A percentile compares a stretch with the other conserved stretches of the same genome.
These are phyloP conservation scores for Fusarium nisikadoi DNA, from an alignment of 2,329 filamentous ascomycete genomes.

Conservation along the genomic window DNA sequence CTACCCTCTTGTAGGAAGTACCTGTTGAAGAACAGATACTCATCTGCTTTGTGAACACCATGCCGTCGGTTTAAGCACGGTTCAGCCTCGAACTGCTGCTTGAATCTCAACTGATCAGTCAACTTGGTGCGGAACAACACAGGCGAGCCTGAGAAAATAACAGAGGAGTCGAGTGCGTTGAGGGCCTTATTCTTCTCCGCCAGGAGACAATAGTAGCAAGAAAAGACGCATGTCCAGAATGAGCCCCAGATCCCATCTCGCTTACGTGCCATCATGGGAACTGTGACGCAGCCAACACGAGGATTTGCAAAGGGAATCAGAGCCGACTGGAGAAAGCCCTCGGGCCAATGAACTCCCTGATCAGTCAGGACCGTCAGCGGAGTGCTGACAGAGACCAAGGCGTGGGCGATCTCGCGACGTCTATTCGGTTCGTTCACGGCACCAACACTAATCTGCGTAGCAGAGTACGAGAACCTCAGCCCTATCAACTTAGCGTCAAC, in stretches of 20 bases:
- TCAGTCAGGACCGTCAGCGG: constrained; percentile 22
- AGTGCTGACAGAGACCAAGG: background rate
- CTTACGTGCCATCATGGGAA: constrained; percentile 6
- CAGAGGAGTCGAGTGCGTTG: constrained; percentile 20
- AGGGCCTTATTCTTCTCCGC: constrained; percentile 9
- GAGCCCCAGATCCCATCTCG: background rate
- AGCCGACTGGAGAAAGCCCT: constrained; percentile 8
- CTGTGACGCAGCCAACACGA: constrained; percentile 18
- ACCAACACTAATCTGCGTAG: constrained; percentile 29
- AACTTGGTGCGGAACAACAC: constrained; percentile 11
- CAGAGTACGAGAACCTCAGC: background rate
- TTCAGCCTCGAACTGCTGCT: constrained; percentile 21
- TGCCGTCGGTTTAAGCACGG: constrained; percentile 7
- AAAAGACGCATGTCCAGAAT: constrained; percentile 10
- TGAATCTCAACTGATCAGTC: background rate
- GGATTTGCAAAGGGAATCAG: constrained; percentile 12
- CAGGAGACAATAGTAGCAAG: background rate
- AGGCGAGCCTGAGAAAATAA: constrained; percentile 4
- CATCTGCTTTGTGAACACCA: constrained; percentile 21
- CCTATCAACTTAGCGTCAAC: background rate
- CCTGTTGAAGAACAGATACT: constrained; percentile 24
- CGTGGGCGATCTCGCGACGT: constrained; percentile 30
- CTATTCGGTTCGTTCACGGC: constrained; percentile 23
- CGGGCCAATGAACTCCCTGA: constrained; percentile 27
- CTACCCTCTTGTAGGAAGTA: constrained; percentile 8